Percentiles rank a stretch among this genome's conserved stretches.
These are phyloP conservation scores for Decorospora gaudefroyi DNA, from an alignment of 2,329 filamentous ascomycete species.

Conservation along the genomic window DNA sequence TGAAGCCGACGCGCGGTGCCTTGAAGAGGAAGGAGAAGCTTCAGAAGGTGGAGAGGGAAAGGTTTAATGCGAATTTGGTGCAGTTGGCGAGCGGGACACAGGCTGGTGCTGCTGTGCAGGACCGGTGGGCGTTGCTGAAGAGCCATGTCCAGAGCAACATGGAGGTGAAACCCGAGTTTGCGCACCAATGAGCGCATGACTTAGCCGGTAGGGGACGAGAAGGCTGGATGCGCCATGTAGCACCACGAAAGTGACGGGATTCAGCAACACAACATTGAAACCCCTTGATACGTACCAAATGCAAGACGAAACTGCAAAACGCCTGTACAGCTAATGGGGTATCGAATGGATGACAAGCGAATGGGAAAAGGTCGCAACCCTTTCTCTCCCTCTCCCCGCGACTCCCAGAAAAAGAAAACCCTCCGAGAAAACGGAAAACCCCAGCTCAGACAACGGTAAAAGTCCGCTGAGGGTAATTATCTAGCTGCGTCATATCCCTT, in stretches of 20 bases:
- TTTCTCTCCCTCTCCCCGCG: not conserved
- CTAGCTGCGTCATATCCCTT: slow-evolving; percentile 44
- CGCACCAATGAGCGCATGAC: slow-evolving; percentile 17
- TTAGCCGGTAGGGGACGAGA: no score
- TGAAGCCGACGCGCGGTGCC: slow-evolving; percentile 66
- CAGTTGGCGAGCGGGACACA: slow-evolving; percentile 59
- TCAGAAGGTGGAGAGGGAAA: slow-evolving; percentile 77
- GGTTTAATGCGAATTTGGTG: slow-evolving; percentile 83
- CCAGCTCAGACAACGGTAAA: slow-evolving; percentile 36
- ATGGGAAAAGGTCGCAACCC: not conserved
- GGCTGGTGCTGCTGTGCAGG: slow-evolving; percentile 29
- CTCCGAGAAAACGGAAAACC: not conserved
- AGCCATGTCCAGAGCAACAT: slow-evolving; percentile 84
- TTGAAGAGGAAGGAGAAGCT: slow-evolving; percentile 82
- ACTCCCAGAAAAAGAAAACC: not conserved
- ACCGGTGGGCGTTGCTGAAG: slow-evolving; percentile 77
- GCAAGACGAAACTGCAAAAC: not conserved
- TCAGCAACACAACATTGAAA: no score
- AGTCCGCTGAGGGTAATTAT: slow-evolving; percentile 36
- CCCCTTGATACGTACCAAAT: not conserved
- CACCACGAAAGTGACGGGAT: no score
- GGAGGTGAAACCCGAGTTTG: slow-evolving; percentile 83
- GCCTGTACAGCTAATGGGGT: not conserved
- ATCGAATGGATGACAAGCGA: slow-evolving; percentile 1
- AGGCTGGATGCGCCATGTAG: no score